These are phyloP conservation scores for Termitomyces sp. DNA, from an alignment of 768 basidiomycete genomes.

Conservation along the genomic window DNA sequence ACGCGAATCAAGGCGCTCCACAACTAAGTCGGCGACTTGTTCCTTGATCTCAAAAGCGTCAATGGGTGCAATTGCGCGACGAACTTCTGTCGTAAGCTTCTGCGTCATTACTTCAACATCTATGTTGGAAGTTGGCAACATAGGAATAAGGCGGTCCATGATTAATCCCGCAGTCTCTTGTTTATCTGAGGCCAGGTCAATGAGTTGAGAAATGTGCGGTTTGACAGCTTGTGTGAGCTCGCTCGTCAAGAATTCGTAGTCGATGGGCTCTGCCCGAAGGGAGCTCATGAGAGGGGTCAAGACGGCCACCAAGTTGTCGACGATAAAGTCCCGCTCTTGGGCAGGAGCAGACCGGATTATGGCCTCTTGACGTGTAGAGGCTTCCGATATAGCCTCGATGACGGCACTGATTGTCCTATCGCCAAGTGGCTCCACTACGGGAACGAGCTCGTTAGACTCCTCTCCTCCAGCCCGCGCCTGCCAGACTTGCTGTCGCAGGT, in stretches of 20 bases:
- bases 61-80: constrained; percentile 68
- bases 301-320: constrained; percentile 57
- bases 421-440: constrained; percentile 58
- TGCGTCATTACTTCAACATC: constrained; percentile 58
- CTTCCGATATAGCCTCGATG: constrained; percentile 55
- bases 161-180: constrained; percentile 84
- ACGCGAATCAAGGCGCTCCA: constrained; percentile 80
- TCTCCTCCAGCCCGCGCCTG: constrained; percentile 24
- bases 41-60: constrained; percentile 89
- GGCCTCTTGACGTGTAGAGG: constrained; percentile 56
- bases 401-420: constrained; percentile 58
- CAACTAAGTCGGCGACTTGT: constrained; percentile 84
- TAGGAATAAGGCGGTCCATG: constrained; percentile 66
- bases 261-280: constrained; percentile 64
- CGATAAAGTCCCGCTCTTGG: constrained; percentile 57
- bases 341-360: constrained; percentile 45
- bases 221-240: constrained; percentile 84
- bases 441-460: constrained; percentile 32
- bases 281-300: constrained; percentile 62
- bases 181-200: constrained; percentile 87
- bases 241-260: constrained; percentile 75
- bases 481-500: constrained; percentile 43
- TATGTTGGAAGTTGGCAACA: constrained; percentile 48
- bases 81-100: constrained; percentile 67
- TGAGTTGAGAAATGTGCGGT: constrained; percentile 84